These are phyloP conservation scores for Venturia nashicola DNA, from an alignment of 2,329 filamentous ascomycete species.

Conservation along the genomic window DNA sequence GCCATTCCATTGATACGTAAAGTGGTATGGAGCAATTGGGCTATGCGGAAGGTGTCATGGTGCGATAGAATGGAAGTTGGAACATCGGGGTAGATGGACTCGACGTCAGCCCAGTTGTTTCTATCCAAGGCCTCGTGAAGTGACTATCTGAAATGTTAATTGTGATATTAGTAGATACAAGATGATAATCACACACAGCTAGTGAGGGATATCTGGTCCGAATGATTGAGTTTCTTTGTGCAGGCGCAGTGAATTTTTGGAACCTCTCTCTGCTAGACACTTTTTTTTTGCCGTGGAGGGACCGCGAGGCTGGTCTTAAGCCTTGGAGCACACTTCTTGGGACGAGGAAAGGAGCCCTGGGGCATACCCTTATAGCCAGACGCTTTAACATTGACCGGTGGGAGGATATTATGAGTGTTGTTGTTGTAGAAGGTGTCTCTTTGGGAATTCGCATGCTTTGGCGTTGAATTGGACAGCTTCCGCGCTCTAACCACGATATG, in stretches of 20 bases:
- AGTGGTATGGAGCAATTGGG: slow-evolving; percentile 23
- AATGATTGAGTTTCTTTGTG: background rate
- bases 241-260: background rate
- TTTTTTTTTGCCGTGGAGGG: background rate
- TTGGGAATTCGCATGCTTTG: background rate
- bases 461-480: background rate
- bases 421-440: background rate
- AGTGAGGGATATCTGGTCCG: background rate
- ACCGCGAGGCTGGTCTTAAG: background rate
- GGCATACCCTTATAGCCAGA: slow-evolving; percentile 1
- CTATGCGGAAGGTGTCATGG: slow-evolving; percentile 20
- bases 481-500: background rate
- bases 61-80: background rate
- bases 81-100: background rate
- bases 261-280: background rate
- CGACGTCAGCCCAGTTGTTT: background rate
- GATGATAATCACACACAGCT: background rate
- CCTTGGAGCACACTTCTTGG: background rate
- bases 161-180: background rate
- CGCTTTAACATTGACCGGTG: background rate
- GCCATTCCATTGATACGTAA: background rate
- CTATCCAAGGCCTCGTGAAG: background rate
- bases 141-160: background rate
- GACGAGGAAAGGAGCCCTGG: slow-evolving; percentile 2
- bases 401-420: background rate